A percentile compares a stretch with the other conserved stretches of the same genome.
phyloP scores from a whole-genome alignment of 768 basidiomycete genomes.

The Russula earlei region DNA sequence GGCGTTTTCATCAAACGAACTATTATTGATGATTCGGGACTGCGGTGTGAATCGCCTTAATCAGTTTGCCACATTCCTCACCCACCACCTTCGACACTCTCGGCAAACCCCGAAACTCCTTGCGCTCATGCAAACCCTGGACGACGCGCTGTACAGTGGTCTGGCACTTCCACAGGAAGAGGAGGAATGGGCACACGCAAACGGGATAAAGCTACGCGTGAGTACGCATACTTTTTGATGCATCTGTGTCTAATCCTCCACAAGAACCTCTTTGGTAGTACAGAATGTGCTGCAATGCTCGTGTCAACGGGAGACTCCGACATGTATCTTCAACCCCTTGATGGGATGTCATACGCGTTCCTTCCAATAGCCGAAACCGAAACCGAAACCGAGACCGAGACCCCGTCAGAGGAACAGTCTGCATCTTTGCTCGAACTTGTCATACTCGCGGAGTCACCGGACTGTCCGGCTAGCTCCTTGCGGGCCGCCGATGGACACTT shows the following conservation, averaged over 20 bases:
- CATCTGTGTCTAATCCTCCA: slow-evolving; percentile 21
- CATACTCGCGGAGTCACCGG: slow-evolving; percentile 54
- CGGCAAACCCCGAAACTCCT: slow-evolving; percentile 53
- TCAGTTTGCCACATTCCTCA: slow-evolving; percentile 65
- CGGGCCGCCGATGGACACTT: slow-evolving; percentile 58
- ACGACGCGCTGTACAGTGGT: slow-evolving; percentile 59
- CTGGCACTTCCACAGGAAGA: slow-evolving; percentile 56
- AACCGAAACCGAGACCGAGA: slow-evolving; percentile 19
- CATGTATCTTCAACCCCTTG: slow-evolving; percentile 46
- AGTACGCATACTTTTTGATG: slow-evolving; percentile 24
- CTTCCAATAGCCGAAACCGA: slow-evolving; percentile 38
- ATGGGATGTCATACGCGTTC: slow-evolving; percentile 60
- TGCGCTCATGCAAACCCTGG: slow-evolving; percentile 42
- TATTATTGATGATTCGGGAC: slow-evolving; percentile 58
- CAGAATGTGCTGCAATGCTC: slow-evolving; percentile 70
- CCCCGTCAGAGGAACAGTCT: slow-evolving; percentile 37
- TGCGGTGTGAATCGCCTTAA: slow-evolving; percentile 66
- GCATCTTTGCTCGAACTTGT: slow-evolving; percentile 60
- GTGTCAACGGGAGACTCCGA: slow-evolving; percentile 47
- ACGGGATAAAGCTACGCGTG: slow-evolving; percentile 57
- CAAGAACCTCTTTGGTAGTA: slow-evolving; percentile 74
- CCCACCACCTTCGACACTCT: slow-evolving; percentile 50
- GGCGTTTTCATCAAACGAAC: slow-evolving; percentile 56
- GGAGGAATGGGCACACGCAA: slow-evolving; percentile 58
- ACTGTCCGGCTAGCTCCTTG: slow-evolving; percentile 55